Evolutionary conservation across 352 stramenopile species (phyloP).

Genomic region (Elongisporangium anandrum): DNA sequence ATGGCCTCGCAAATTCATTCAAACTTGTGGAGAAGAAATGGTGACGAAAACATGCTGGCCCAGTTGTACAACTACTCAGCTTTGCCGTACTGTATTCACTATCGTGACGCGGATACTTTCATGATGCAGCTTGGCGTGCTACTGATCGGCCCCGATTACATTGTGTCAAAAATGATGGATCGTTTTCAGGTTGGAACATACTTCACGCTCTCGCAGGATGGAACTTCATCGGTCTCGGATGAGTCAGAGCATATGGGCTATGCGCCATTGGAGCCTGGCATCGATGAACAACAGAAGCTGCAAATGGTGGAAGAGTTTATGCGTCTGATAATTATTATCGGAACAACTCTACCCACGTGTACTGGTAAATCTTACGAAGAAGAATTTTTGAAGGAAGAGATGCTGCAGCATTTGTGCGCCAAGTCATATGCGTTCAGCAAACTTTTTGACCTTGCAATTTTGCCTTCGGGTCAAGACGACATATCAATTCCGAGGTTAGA

Average conservation of each 20-base stretch:
- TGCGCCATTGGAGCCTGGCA: conserved; percentile 41
- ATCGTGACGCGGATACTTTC: conserved; percentile 76
- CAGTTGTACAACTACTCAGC: conserved; percentile 90
- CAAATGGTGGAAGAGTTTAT: conserved; percentile 85
- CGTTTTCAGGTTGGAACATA: conserved; percentile 72
- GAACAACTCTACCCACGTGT: conserved; percentile 64
- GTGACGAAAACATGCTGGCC: conserved; percentile 87
- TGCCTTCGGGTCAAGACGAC: conserved; percentile 81
- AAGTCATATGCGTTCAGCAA: conserved; percentile 82
- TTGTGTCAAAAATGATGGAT: conserved; percentile 72
- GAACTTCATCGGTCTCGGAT: not conserved
- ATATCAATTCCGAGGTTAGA: conserved; percentile 66
- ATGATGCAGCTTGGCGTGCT: conserved; percentile 72
- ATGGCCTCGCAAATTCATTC: conserved; percentile 88
- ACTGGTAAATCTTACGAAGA: conserved; percentile 61
- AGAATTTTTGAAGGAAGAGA: conserved; percentile 75
- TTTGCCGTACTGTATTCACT: conserved; percentile 84
- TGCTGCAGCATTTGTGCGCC: conserved; percentile 80
- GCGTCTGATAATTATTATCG: conserved; percentile 70
- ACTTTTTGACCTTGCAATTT: conserved; percentile 71
- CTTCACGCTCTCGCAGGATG: conserved; percentile 26
- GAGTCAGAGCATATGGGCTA: conserved; percentile 34
- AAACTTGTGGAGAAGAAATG: conserved; percentile 83
- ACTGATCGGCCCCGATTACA: conserved; percentile 53
- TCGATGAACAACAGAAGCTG: conserved; percentile 66